Evolutionary conservation across 768 basidiomycete genomes (phyloP).

Genomic region (Tulasnella sp.): DNA sequence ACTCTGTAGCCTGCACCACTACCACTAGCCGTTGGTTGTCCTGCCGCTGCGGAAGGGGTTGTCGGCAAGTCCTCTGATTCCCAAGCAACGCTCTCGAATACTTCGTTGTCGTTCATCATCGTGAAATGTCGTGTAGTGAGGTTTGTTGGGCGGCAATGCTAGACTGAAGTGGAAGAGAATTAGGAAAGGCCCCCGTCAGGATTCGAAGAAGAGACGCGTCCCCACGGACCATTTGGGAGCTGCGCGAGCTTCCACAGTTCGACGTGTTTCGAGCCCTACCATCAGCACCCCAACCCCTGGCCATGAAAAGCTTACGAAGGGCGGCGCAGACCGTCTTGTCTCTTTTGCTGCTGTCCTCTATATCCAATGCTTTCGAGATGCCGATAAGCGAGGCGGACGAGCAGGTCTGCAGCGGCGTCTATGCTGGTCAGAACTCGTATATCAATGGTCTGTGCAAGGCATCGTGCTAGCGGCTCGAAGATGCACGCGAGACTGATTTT

Average conservation of each 20-base stretch:
- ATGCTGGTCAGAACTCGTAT: slow-evolving; percentile 73
- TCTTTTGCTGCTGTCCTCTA: slow-evolving; percentile 28
- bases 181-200: slow-evolving; percentile 7
- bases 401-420: slow-evolving; percentile 97
- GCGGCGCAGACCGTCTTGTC: slow-evolving; percentile 19
- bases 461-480: slow-evolving; percentile 23
- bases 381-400: slow-evolving; percentile 76
- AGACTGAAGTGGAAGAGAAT: slow-evolving; percentile 12
- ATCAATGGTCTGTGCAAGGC: slow-evolving; percentile 68
- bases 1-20: slow-evolving; percentile 69
- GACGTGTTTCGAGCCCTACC: slow-evolving; percentile 15
- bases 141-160: background rate
- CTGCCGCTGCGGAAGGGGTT: slow-evolving; percentile 52
- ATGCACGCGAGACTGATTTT: slow-evolving; percentile 8
- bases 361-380: slow-evolving; percentile 58
- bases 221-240: background rate
- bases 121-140: background rate
- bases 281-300: slow-evolving; percentile 9
- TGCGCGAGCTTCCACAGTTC: slow-evolving; percentile 7
- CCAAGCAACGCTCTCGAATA: slow-evolving; percentile 92
- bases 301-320: slow-evolving; percentile 17
- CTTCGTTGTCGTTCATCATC: slow-evolving; percentile 50
- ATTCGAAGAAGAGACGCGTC: slow-evolving; percentile 1
- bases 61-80: slow-evolving; percentile 60
- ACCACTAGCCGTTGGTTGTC: slow-evolving; percentile 40